Conservation (phyloP, 1,284 basidiomycete genomes). For the Pyrrhoderma lamaoense region DNA sequence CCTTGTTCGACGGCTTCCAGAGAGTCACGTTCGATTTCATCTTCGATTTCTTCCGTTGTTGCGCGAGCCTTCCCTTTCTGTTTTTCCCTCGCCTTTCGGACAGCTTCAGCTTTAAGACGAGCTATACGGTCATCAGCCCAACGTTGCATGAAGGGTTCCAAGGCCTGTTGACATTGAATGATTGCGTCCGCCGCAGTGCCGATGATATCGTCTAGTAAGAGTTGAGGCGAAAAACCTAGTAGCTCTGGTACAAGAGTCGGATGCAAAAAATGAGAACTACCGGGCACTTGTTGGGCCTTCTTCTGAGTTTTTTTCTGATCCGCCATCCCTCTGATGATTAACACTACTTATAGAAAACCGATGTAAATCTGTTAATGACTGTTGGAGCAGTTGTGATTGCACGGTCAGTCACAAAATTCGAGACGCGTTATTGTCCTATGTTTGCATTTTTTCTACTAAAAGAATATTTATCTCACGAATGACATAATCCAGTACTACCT, state of each 20-base stretch:
- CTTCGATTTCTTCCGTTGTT: constrained; percentile 11
- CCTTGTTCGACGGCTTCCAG: constrained; percentile 29
- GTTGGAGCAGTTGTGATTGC: too few relatives aligned
- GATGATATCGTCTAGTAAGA: constrained; percentile 62
- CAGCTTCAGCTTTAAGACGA: not conserved
- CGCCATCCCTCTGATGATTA: too few relatives aligned
- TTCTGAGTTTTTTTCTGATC: too few relatives aligned
- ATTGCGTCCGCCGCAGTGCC: constrained; percentile 63
- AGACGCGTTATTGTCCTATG: too few relatives aligned
- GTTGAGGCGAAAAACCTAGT: constrained; percentile 59
- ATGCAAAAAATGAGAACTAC: constrained; percentile 5
- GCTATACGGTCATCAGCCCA: constrained; percentile 56
- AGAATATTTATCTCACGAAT: too few relatives aligned
- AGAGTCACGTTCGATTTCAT: constrained; percentile 14
- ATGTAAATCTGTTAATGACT: too few relatives aligned
- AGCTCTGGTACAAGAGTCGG: constrained; percentile 48
- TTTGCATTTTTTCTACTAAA: too few relatives aligned
- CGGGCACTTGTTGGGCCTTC: constrained; percentile 1
- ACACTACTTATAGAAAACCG: too few relatives aligned
- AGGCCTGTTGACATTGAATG: constrained; percentile 61
- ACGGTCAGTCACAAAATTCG: too few relatives aligned
- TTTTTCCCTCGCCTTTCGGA: not conserved
- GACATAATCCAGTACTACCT: too few relatives aligned
- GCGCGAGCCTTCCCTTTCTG: not conserved
- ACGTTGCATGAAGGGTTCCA: constrained; percentile 63